These are phyloP conservation scores for Aspergillus panamensis DNA, from an alignment of 495 filamentous ascomycete genomes.

Conservation along the genomic window DNA sequence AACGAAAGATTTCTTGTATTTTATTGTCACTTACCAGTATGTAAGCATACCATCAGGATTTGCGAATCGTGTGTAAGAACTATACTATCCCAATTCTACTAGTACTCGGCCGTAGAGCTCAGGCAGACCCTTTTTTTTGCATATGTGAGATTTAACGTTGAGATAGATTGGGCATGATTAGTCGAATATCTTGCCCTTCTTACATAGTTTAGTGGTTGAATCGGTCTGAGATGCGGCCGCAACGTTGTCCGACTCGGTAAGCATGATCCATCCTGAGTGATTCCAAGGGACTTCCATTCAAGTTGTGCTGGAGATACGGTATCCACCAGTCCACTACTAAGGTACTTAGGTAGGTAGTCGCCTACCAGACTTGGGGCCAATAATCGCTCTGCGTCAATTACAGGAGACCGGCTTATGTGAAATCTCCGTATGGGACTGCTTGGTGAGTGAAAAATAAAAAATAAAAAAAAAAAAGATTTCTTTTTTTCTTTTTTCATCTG, in stretches of 20 bases:
- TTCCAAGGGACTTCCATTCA: too few relatives aligned
- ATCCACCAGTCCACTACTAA: too few relatives aligned
- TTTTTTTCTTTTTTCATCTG: slow-evolving; percentile 3
- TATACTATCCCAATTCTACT: background rate
- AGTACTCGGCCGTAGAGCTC: background rate
- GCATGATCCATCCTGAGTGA: too few relatives aligned
- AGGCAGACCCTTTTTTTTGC: background rate
- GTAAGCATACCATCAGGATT: background rate
- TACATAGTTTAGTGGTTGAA: too few relatives aligned
- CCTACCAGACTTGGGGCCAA: background rate
- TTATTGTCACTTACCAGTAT: background rate
- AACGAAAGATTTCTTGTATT: background rate
- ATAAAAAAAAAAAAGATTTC: background rate
- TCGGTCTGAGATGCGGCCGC: too few relatives aligned
- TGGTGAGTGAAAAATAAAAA: background rate
- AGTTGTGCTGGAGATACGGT: too few relatives aligned
- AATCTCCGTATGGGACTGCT: slow-evolving; percentile 6
- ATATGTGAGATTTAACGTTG: too few relatives aligned
- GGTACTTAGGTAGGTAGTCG: too few relatives aligned
- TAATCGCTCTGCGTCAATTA: background rate
- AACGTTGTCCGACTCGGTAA: too few relatives aligned
- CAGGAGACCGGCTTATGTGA: slow-evolving; percentile 1
- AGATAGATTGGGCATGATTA: too few relatives aligned
- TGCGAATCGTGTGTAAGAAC: background rate
- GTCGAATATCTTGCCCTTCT: too few relatives aligned